Evolutionary conservation across 371 early-diverging fungal genomes (phyloP), one percentile per base, ranked within the genome.

Genomic region (Saksenaea vasiformis): DNA sequence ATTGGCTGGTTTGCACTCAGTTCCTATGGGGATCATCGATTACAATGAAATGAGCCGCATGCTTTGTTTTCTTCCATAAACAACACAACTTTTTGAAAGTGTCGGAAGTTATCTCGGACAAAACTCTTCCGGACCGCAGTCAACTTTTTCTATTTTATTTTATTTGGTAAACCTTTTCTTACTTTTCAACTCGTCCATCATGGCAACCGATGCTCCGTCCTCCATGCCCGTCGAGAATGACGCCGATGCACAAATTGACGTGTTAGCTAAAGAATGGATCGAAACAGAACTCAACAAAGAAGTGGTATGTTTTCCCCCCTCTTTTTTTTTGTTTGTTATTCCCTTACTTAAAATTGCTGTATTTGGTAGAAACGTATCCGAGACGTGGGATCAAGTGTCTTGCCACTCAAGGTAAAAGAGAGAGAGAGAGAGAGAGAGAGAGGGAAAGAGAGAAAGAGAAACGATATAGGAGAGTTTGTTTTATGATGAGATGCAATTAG

Each of bases 241-340:
- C 22, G 3, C 11, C 7, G 51, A 47, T 19, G 51, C n/a, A 0
- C 58, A 74, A 53, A 73, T 74, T 26, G 79, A 79, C 31, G 60
- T 69, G 10, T 68, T 69, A 43, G 86, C 84, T 19, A 86, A 84
- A 63, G 76, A 73, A 5, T 86, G 86, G 86, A 86, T 86, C 57
- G 72, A 80, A 55, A 61, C 66, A 28, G 76, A 84, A 54, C 73
- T 80, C 13, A 80, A 81, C 14, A 69, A 72, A 41, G 86, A 85
- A 77, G 79, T 83, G 62, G 86, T 85, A 78, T 53, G 36, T 26
- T 54, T 24, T n/a, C 24, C 47, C 53, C 11, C 17, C 15, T 11
- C 5, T 54, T 39, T 5, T 43, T 27, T 5, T 28, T 31, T 14
- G 22, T 26, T n/a, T 31, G 8, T 28, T 26, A 27, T 44, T 51